Percentiles rank a stretch among this genome's conserved stretches.
Conservation (phyloP, 2,329 filamentous ascomycete species). For the Teratosphaeria destructans region DNA sequence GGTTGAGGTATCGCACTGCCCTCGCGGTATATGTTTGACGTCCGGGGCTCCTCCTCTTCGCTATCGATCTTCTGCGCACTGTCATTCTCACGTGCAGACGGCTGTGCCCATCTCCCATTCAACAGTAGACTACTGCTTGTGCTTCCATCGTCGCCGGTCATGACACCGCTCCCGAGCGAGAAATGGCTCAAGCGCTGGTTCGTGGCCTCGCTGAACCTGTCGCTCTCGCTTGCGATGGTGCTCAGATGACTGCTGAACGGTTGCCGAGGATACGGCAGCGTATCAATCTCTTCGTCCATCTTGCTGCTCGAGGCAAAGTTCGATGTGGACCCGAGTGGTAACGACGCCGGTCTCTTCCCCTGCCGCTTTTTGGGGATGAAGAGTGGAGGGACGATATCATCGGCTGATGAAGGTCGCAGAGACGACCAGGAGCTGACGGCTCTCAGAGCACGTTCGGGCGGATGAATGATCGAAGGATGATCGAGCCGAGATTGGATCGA, state of each 20-base stretch:
- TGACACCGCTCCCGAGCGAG: slow-evolving; percentile 22
- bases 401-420: slow-evolving; percentile 10
- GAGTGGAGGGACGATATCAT: slow-evolving; percentile 23
- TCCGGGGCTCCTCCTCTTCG: neutral
- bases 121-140: slow-evolving; percentile 15
- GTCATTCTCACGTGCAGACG: neutral
- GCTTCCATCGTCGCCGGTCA: slow-evolving; percentile 22
- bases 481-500: slow-evolving; percentile 22
- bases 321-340: slow-evolving; percentile 11
- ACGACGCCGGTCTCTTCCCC: slow-evolving; percentile 13
- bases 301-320: slow-evolving; percentile 3
- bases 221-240: slow-evolving; percentile 28
- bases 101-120: slow-evolving; percentile 3
- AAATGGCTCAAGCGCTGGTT: slow-evolving; percentile 24
- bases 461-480: slow-evolving; percentile 8
- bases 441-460: slow-evolving; percentile 11
- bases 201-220: slow-evolving; percentile 12
- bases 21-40: slow-evolving; percentile 14
- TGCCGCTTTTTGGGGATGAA: slow-evolving; percentile 22
- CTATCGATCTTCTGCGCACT: neutral
- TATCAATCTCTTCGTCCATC: slow-evolving; percentile 21
- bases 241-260: slow-evolving; percentile 24
- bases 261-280: slow-evolving; percentile 19
- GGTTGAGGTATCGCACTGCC: slow-evolving; percentile 26
- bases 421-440: slow-evolving; percentile 16